phyloP scores from a whole-genome alignment of 306 rosid genomes.

The Leucaena leucocephala region DNA sequence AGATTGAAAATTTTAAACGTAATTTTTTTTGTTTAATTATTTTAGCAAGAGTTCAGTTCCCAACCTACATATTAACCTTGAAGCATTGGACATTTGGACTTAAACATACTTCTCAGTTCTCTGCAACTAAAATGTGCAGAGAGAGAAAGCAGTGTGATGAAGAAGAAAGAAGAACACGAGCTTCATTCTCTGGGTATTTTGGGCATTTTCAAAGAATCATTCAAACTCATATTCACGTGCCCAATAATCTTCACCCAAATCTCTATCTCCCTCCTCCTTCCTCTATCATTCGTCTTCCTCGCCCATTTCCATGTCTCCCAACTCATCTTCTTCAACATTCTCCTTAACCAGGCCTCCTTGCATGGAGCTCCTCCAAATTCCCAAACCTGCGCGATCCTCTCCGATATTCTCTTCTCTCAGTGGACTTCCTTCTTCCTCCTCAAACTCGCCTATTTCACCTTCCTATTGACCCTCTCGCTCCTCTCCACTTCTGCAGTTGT shows the following conservation, averaged over 20 bases:
- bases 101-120: too few relatives aligned
- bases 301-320: too few relatives aligned
- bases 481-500: slow-evolving; percentile 55
- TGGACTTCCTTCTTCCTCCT: slow-evolving; percentile 31
- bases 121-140: not conserved
- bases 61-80: not conserved
- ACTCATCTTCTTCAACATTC: too few relatives aligned
- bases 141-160: slow-evolving; percentile 30
- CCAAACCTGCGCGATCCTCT: slow-evolving; percentile 23
- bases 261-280: slow-evolving; percentile 43
- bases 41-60: not conserved
- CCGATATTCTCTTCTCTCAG: slow-evolving; percentile 33
- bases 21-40: not conserved
- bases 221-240: slow-evolving; percentile 35
- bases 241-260: slow-evolving; percentile 47
- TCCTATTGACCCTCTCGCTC: slow-evolving; percentile 40
- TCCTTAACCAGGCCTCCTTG: too few relatives aligned
- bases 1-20: not conserved
- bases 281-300: slow-evolving; percentile 40
- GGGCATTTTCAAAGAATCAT: slow-evolving; percentile 46
- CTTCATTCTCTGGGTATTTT: slow-evolving; percentile 40
- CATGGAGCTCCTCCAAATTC: not conserved
- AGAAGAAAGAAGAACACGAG: slow-evolving; percentile 41
- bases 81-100: not conserved
- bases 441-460: slow-evolving; percentile 40